These are phyloP conservation scores for Paxillus rubicundulus DNA, from an alignment of 768 basidiomycete genomes.

Conservation along the genomic window DNA sequence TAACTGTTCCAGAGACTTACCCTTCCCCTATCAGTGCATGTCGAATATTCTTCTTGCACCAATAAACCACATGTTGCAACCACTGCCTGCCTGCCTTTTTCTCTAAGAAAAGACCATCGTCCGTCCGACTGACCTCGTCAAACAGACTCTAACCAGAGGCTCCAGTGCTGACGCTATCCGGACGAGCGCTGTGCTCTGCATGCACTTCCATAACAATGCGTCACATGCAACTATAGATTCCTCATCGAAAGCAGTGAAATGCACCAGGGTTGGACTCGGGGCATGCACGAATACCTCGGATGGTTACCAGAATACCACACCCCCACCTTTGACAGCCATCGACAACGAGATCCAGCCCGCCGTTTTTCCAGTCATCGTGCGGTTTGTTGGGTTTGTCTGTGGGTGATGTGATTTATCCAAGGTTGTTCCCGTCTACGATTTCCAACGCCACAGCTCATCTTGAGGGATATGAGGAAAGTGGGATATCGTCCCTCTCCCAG, in stretches of 20 bases:
- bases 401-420: not conserved
- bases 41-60: constrained; percentile 13
- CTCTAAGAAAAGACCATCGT: not conserved
- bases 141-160: not conserved
- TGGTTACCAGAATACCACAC: too few species aligned
- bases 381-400: not conserved
- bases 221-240: not conserved
- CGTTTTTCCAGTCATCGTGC: too few species aligned
- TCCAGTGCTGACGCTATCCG: not conserved
- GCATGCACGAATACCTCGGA: too few species aligned
- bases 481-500: too few species aligned
- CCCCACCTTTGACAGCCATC: too few species aligned
- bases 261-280: too few species aligned
- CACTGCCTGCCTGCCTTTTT: not conserved
- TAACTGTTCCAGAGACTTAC: constrained; percentile 17
- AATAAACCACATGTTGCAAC: constrained; percentile 21
- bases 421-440: not conserved
- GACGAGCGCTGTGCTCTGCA: too few species aligned
- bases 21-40: constrained; percentile 12
- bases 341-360: too few species aligned
- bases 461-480: too few species aligned
- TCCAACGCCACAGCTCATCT: not conserved
- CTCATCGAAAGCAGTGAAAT: not conserved
- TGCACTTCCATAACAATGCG: too few species aligned
- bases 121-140: not conserved